Percentiles rank a stretch among this genome's conserved stretches.
phyloP scores from a whole-genome alignment of 2,329 filamentous ascomycete species.

The Verticillium isaacii region DNA sequence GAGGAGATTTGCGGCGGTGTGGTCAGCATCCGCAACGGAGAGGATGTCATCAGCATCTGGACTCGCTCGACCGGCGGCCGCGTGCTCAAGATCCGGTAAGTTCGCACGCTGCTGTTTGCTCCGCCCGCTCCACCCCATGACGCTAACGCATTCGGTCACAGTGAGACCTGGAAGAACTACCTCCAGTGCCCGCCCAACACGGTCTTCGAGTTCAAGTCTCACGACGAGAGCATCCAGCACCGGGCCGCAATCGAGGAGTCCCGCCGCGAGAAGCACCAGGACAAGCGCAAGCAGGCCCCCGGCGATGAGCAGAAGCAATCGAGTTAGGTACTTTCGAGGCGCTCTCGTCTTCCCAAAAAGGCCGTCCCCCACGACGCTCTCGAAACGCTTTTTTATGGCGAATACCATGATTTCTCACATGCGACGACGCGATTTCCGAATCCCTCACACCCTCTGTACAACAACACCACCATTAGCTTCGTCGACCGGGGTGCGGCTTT shows the following conservation, averaged over 20 bases:
- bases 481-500: not conserved
- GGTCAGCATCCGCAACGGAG: constrained; percentile 87
- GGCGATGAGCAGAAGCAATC: constrained; percentile 21
- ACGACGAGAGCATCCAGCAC: constrained; percentile 93
- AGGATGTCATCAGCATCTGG: constrained; percentile 98
- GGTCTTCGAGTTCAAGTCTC: constrained; percentile 89
- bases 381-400: not conserved
- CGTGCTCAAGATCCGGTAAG: constrained; percentile 93
- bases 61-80: constrained; percentile 88
- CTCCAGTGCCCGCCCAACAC: constrained; percentile 84
- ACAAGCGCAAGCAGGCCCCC: constrained; percentile 32
- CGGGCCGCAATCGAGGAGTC: constrained; percentile 86
- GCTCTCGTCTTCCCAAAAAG: not conserved
- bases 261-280: constrained; percentile 73
- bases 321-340: not conserved
- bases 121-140: not conserved
- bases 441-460: not conserved
- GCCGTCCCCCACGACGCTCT: not conserved
- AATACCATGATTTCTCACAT: not conserved
- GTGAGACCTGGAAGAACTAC: constrained; percentile 90
- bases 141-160: constrained; percentile 28
- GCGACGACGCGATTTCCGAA: not conserved
- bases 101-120: constrained; percentile 10
- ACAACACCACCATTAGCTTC: not conserved
- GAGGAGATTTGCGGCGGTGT: constrained; percentile 96